Evolutionary conservation across 768 basidiomycete genomes (phyloP).

Genomic region (Mycena polygramma): DNA sequence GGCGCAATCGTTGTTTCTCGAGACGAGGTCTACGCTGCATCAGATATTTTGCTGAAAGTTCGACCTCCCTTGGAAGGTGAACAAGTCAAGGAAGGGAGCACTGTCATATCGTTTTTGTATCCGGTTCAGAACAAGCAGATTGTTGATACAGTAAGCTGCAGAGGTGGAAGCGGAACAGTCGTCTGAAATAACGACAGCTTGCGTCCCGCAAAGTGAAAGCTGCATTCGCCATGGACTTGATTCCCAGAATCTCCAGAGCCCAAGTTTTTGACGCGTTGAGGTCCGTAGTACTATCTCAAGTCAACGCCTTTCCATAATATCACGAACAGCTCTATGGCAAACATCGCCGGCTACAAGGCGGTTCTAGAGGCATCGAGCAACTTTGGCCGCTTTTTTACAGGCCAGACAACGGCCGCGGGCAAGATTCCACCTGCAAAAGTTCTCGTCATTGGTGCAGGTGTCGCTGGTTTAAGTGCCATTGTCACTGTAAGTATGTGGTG

Average conservation of each 20-base stretch:
- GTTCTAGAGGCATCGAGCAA: constrained; percentile 91
- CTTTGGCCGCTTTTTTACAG: constrained; percentile 91
- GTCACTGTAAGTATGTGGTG: constrained; percentile 67
- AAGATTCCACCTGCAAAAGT: constrained; percentile 91
- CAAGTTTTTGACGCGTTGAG: constrained; percentile 92
- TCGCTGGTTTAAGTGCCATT: constrained; percentile 90
- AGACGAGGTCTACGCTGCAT: constrained; percentile 73
- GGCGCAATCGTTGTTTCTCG: constrained; percentile 84
- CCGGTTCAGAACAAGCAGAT: constrained; percentile 84
- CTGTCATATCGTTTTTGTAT: constrained; percentile 87
- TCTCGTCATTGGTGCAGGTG: constrained; percentile 89
- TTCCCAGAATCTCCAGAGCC: constrained; percentile 91
- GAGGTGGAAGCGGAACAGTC: background rate
- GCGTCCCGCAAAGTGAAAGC: constrained; percentile 23
- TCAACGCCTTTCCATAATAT: constrained; percentile 16
- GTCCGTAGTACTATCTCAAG: constrained; percentile 49
- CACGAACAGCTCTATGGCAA: constrained; percentile 85
- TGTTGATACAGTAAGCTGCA: constrained; percentile 61
- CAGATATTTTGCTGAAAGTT: constrained; percentile 91
- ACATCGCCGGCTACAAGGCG: constrained; percentile 94
- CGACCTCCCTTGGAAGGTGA: constrained; percentile 76
- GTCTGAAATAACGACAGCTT: constrained; percentile 1
- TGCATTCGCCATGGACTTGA: constrained; percentile 92
- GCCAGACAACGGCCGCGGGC: constrained; percentile 93
- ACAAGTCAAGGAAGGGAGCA: constrained; percentile 85